Evolutionary conservation across 1,284 basidiomycete species (phyloP).

Genomic region (Thelephora terrestris): DNA sequence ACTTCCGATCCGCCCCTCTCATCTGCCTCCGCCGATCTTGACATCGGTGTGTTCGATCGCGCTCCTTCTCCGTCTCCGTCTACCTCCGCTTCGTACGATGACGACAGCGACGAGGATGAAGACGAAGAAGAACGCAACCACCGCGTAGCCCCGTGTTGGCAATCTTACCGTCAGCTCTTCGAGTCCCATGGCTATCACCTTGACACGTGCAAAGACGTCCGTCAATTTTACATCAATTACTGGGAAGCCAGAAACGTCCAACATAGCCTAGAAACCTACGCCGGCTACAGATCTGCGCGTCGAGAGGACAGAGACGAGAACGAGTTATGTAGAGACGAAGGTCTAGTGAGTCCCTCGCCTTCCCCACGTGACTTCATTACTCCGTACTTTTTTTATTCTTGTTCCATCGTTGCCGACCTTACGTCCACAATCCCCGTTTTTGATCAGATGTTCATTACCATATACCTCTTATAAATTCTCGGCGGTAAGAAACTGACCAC

Average conservation of each 20-base stretch:
- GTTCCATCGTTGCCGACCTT: not conserved
- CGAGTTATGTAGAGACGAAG: slow-evolving; percentile 56
- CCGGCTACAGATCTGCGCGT: slow-evolving; percentile 27
- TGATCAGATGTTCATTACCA: slow-evolving; percentile 6
- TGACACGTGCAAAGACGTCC: slow-evolving; percentile 58
- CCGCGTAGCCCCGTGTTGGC: slow-evolving; percentile 53
- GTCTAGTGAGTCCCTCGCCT: slow-evolving; percentile 38
- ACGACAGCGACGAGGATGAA: slow-evolving; percentile 34
- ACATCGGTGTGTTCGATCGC: no score
- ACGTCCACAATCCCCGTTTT: slow-evolving; percentile 5
- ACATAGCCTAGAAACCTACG: slow-evolving; percentile 18
- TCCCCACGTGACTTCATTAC: slow-evolving; percentile 1
- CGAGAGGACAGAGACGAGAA: slow-evolving; percentile 33
- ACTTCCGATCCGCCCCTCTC: no score
- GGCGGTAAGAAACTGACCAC: no score
- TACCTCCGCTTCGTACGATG: slow-evolving; percentile 35
- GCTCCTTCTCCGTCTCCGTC: slow-evolving; percentile 23
- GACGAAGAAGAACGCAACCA: slow-evolving; percentile 56
- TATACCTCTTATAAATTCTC: not conserved
- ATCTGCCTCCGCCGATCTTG: no score
- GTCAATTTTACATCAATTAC: slow-evolving; percentile 37
- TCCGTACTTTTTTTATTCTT: not conserved
- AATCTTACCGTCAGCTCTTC: slow-evolving; percentile 38
- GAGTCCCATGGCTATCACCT: slow-evolving; percentile 45
- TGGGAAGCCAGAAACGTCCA: slow-evolving; percentile 19